Conservation (phyloP, 1,284 basidiomycete genomes). For the Tausonia pullulans region DNA sequence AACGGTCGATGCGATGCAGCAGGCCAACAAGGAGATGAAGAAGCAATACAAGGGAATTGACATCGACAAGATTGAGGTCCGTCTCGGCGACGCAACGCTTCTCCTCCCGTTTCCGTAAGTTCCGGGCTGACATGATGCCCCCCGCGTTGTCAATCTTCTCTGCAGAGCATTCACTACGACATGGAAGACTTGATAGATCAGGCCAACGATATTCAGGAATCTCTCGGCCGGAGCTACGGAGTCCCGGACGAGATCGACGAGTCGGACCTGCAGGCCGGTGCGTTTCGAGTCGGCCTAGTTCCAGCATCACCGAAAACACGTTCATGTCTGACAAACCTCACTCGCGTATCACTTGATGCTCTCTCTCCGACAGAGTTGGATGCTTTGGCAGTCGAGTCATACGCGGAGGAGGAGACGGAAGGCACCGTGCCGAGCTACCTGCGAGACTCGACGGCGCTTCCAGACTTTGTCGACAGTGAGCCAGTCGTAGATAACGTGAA, state of each 20-base stretch:
- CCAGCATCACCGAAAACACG: too few relatives aligned
- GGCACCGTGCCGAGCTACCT: constrained; percentile 24
- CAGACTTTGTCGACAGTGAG: constrained; percentile 26
- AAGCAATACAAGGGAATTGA: constrained; percentile 97
- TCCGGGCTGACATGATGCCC: not conserved
- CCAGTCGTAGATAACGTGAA: constrained; percentile 12
- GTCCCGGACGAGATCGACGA: constrained; percentile 98
- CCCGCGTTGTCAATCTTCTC: not conserved
- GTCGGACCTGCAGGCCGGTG: constrained; percentile 92
- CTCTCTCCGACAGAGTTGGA: constrained; percentile 10
- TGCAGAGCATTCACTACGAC: constrained; percentile 81
- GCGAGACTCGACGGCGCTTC: constrained; percentile 22
- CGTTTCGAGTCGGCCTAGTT: not conserved
- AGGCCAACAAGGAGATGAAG: constrained; percentile 94
- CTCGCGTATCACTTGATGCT: too few relatives aligned
- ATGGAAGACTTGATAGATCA: constrained; percentile 98
- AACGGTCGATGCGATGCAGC: constrained; percentile 95
- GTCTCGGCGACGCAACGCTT: constrained; percentile 1
- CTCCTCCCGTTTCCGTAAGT: not conserved
- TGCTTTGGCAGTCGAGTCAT: constrained; percentile 11
- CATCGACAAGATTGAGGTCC: constrained; percentile 95
- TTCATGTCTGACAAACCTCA: too few relatives aligned
- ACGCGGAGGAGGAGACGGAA: constrained; percentile 13
- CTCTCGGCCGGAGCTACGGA: constrained; percentile 82
- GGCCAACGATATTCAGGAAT: constrained; percentile 95